Base-by-base conservation (phyloP, 768 basidiomycete species). In the Xerocomellus chrysenteron region DNA sequence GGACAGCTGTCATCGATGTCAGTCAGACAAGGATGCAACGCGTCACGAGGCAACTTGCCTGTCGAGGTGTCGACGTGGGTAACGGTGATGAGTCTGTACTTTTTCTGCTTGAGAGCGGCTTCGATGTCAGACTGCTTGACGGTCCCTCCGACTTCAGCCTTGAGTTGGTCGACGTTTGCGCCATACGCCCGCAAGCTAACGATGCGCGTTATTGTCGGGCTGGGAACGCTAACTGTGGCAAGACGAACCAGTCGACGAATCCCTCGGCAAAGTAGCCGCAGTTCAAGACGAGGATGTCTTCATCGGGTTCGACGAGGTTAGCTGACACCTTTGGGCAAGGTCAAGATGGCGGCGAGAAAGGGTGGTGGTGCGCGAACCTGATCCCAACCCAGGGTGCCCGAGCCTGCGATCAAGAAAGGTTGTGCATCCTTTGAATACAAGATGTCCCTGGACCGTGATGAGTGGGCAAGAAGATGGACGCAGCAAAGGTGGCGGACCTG, bases 361-460 rank as follows among this genome's bases (percentile, higher is more conserved):
- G 43, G 28, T 2, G 24, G 10, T 21, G 42, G 19, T 6, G 19
- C 21, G 67, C 81, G 60, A 43, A 81, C 90, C 82, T 92, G 90
- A 71, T 98, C 95, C 94, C 95, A 98, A 30, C 97, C 97, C 35
- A 99, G 80, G 2, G 97, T 98, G 16, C 97, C 97, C 52, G 88
- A 91, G 2, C 97, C 97, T 28, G 94, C 87, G 59, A 98, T 89
- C 65, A 99, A 75, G 79, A 99, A 94, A 0, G 94, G 92, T 67
- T 98, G 97, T 0, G 81, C 90, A 24, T 78, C 75, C 52, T 84
- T 80, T 32, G 96, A 88, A 68, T 85, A 86, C 21, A 98, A 74
- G 8, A 98, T 86, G 52, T 90, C 77, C 58, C 90, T 88, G 60
- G 41, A 50, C 2, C 2, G 11, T 2, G 12, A 14, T 56, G 37